Evolutionary conservation across 768 basidiomycete genomes (phyloP), one percentile per base, ranked within the genome.

Genomic region (Panellus pusillus): DNA sequence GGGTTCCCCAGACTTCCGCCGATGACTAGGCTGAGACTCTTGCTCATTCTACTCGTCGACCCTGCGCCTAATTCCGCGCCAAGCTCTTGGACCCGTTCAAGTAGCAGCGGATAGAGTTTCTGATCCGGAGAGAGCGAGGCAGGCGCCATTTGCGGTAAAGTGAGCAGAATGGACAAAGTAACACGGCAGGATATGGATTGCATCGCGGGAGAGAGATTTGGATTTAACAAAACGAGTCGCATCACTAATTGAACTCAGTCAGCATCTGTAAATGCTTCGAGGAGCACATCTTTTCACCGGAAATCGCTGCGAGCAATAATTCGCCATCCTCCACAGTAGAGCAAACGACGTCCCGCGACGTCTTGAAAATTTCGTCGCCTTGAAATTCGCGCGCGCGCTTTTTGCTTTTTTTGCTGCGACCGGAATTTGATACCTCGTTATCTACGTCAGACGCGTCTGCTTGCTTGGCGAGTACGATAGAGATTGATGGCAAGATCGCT

Each of bases 331-430:
- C 74, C 3, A 51, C 46, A 0, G 77, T 78, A 1, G 75, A 68
- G 62, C 80, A 87, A 17, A 83, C 60, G 8, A 79, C 72, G 41
- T 75, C 66, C 41, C 73, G 72, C 2, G 76, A 66, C 8, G 70
- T 62, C 47, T 78, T 81, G 68, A 93, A 83, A 6, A 87, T 70
- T 62, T 87, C 89, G 49, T 89, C 89, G 9, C 82, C 88, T 67
- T 92, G 88, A 58, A 84, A 91, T 12, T 77, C 84, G 18, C 83
- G 79, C 17, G 79, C 76, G 42, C 86, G 75, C 66, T 89, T 93
- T 66, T 83, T 91, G 50, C 81, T 79, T 61, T 82, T 84, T 64
- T 74, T 82, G 13, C 63, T 72, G 54, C 70, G 74, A 12, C 61
- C 70, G 42, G 24, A 6, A 24, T 24, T 24, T 24, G 60, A 50